Percentiles rank a stretch among this genome's conserved stretches.
Evolutionary conservation across 257 asterid genomes (phyloP).

Genomic region (Gynochthodes officinalis): DNA sequence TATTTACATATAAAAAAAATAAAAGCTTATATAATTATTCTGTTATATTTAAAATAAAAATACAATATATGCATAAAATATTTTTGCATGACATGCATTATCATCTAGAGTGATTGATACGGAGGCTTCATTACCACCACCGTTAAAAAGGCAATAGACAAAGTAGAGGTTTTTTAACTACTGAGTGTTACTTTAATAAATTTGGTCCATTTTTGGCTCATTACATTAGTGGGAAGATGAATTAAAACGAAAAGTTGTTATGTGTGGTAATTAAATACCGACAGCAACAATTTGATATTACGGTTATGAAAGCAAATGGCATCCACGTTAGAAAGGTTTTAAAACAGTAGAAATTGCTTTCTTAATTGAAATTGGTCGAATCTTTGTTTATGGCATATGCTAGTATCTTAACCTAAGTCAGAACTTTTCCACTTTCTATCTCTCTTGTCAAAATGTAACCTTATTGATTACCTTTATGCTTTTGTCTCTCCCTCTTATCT

Average conservation of each 20-base stretch:
- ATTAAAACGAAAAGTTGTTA: too few relatives aligned
- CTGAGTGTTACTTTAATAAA: too few relatives aligned
- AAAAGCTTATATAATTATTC: too few relatives aligned
- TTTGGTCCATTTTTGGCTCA: neutral
- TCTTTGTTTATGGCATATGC: neutral
- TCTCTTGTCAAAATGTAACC: neutral
- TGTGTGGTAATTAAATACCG: too few relatives aligned
- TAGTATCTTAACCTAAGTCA: too few relatives aligned
- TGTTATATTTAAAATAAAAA: too few relatives aligned
- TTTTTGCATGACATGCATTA: neutral
- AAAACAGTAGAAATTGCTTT: neutral
- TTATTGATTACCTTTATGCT: too few relatives aligned
- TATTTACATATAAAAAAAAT: too few relatives aligned
- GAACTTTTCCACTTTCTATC: neutral
- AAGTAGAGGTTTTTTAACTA: neutral
- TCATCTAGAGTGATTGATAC: neutral
- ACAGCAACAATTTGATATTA: neutral
- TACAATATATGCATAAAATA: too few relatives aligned
- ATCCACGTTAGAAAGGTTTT: slow-evolving; percentile 5
- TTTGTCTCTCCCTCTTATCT: neutral
- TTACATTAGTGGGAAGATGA: neutral
- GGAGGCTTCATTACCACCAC: neutral
- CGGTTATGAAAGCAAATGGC: neutral
- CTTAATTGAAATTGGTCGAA: neutral
- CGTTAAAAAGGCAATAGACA: neutral